Evolutionary conservation across 2,329 filamentous ascomycete genomes (phyloP).

Genomic region (Microcyclosporella mali): DNA sequence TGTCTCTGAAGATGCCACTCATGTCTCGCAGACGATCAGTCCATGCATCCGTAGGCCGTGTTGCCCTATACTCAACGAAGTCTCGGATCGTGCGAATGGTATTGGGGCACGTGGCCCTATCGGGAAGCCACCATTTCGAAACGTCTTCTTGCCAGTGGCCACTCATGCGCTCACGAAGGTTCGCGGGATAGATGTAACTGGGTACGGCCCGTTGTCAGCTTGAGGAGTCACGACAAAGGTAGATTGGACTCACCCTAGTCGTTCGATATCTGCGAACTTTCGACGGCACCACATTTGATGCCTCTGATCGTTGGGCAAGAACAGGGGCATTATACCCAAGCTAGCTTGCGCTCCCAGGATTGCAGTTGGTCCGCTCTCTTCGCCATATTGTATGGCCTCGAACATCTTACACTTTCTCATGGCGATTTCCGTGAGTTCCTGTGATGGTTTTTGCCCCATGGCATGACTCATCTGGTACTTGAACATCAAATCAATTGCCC

Average conservation of each 20-base stretch:
- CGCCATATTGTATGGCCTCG: conserved; percentile 69
- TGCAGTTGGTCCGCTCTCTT: conserved; percentile 61
- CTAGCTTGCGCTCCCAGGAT: conserved; percentile 68
- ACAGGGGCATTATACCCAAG: conserved; percentile 69
- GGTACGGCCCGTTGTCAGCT: conserved; percentile 5
- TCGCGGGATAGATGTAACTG: conserved; percentile 77
- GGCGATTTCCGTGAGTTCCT: conserved; percentile 57
- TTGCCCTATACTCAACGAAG: conserved; percentile 53
- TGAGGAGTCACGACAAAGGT: background rate
- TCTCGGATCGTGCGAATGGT: conserved; percentile 70
- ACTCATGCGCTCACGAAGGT: conserved; percentile 68
- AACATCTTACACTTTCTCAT: conserved; percentile 70
- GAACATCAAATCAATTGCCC: conserved; percentile 66
- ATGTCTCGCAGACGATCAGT: conserved; percentile 29
- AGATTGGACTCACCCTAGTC: conserved; percentile 58
- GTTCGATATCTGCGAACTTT: conserved; percentile 73
- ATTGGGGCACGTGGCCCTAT: conserved; percentile 67
- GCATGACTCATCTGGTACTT: conserved; percentile 62
- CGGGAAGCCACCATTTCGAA: conserved; percentile 81
- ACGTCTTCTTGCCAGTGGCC: conserved; percentile 68
- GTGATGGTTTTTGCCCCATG: conserved; percentile 42
- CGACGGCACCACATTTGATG: conserved; percentile 73
- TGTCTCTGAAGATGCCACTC: conserved; percentile 34
- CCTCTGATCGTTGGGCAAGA: conserved; percentile 67
- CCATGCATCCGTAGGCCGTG: conserved; percentile 21